These are phyloP conservation scores for Acanthamoeba castellanii DNA, from an alignment of 208 protist genomes.

Conservation along the genomic window DNA sequence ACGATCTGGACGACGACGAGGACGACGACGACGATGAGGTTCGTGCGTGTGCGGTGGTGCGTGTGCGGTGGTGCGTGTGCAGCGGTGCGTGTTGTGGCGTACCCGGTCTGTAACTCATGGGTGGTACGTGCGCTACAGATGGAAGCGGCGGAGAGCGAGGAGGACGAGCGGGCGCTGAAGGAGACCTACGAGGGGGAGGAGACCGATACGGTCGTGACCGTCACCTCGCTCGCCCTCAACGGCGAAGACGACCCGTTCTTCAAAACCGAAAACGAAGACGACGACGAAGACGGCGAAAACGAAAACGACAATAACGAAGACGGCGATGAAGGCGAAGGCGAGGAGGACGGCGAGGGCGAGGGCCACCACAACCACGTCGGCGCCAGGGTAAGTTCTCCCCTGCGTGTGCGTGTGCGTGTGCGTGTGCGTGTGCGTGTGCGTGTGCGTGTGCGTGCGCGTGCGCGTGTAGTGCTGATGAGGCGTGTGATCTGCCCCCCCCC, in stretches of 20 bases:
- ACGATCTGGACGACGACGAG: background rate
- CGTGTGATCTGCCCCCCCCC: background rate
- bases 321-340: background rate
- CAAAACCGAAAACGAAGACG: slow-evolving; percentile 8
- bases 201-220: slow-evolving; percentile 14
- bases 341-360: background rate
- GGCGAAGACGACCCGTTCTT: background rate
- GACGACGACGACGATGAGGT: background rate
- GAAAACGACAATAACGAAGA: background rate
- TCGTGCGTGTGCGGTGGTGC: background rate
- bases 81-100: background rate
- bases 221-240: slow-evolving; percentile 24
- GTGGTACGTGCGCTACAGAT: background rate
- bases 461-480: background rate
- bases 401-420: background rate
- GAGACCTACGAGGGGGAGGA: slow-evolving; percentile 59
- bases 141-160: background rate
- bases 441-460: too few species aligned
- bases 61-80: too few species aligned
- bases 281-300: slow-evolving; percentile 14
- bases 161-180: slow-evolving; percentile 46
- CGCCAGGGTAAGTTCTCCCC: background rate
- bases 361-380: too few species aligned
- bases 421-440: background rate
- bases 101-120: background rate